Evolutionary conservation across 2,329 filamentous ascomycete genomes (phyloP).

Genomic region (Alternaria sp.): DNA sequence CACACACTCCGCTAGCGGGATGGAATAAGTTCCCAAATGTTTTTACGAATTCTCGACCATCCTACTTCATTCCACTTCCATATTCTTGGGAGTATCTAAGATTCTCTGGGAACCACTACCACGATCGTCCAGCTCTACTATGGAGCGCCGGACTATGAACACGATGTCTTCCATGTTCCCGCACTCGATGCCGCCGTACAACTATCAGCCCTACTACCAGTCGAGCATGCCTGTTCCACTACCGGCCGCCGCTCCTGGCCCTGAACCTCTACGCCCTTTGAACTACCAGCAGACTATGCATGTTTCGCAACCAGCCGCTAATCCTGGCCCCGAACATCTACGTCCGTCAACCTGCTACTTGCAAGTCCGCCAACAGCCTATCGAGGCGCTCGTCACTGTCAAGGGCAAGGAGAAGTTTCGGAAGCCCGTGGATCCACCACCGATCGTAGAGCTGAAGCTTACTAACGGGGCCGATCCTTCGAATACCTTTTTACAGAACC

Average conservation of each 20-base stretch:
- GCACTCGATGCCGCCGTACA: slow-evolving; percentile 1
- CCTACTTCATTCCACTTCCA: background rate
- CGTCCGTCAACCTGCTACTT: slow-evolving; percentile 7
- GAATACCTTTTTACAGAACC: slow-evolving; percentile 72
- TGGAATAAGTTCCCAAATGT: background rate
- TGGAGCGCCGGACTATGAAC: slow-evolving; percentile 2
- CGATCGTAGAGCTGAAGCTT: slow-evolving; percentile 77
- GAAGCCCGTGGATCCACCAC: slow-evolving; percentile 88
- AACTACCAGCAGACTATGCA: slow-evolving; percentile 1
- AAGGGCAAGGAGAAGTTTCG: slow-evolving; percentile 82
- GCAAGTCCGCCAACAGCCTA: slow-evolving; percentile 70
- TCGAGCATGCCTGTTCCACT: background rate
- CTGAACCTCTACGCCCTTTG: background rate
- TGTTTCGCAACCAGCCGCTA: background rate
- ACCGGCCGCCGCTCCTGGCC: background rate
- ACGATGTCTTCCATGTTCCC: slow-evolving; percentile 2
- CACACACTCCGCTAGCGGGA: background rate
- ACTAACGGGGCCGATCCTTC: slow-evolving; percentile 60
- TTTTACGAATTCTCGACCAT: slow-evolving; percentile 2
- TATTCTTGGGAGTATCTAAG: slow-evolving; percentile 2
- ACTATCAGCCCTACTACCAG: background rate
- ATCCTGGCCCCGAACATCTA: slow-evolving; percentile 1
- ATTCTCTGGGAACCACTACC: slow-evolving; percentile 1
- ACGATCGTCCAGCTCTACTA: background rate
- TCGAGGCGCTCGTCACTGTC: slow-evolving; percentile 69